Evolutionary conservation across 331 rosid genomes (phyloP), one percentile per base, ranked within the genome.

Genomic region (Ulmus americana): DNA sequence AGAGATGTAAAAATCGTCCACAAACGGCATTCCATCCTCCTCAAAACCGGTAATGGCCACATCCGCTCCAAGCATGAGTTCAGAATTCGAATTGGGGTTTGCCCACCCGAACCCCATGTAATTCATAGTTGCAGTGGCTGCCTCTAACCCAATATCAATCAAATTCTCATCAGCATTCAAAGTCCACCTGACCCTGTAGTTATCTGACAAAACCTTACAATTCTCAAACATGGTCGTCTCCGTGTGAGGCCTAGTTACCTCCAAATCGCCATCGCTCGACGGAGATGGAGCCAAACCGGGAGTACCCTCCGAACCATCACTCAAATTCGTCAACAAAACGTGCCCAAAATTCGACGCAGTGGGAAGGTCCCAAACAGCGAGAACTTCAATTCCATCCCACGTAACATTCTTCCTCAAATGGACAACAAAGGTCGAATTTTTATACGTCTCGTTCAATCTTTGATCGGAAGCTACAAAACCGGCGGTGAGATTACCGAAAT

Each of bases 41-140:
- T 72, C 75, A 63, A 91, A 80, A 68, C 96, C 96, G 7, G 95
- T 55, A 11, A 91, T 82, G 7, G 78, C 95, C 50, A 91, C 95
- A 28, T 88, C 97, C 0, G 87, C 88, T 35, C 87, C 90, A 67
- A 84, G 51, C 97, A 91, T 91, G 63, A 81, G 66, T 22, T 80
- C 73, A 0, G 92, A 75, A 14, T 70, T 68, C 8, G 84, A 55
- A 1, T 65, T 80, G 46, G 87, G 83, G 64, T 64, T 70, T 38
- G 96, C 90, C 97, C 96, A 91, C 20, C 97, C 96, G 72, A 91
- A 88, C 6, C 96, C 95, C 95, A 91, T 81, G 80, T 86, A 91
- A 64, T 86, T 75, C 76, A 69, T 77, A 1, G 80, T 71, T 43
- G 79, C 96, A 12, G 83, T 88, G 6, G 90, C 87, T n/a, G 87